Conservation (phyloP, 1,139 yeast species). For the Saccharomyces uvarum region DNA sequence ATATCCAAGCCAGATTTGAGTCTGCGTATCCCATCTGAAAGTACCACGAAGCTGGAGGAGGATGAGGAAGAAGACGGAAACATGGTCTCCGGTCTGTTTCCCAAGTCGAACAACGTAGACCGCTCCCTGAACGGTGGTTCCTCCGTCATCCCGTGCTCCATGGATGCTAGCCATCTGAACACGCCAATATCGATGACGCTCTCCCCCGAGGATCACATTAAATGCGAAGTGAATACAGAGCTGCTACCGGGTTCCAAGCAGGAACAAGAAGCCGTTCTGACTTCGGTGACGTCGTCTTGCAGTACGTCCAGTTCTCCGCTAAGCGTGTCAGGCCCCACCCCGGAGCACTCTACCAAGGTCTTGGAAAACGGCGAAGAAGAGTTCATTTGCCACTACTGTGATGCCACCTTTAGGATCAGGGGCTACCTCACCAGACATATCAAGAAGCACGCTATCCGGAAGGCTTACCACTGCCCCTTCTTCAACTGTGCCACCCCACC, state of each 20-base stretch:
- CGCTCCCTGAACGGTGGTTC: background rate
- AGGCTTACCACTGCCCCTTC: slow-evolving; percentile 89
- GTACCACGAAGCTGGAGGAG: background rate
- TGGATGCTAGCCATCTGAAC: background rate
- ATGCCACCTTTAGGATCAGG: slow-evolving; percentile 71
- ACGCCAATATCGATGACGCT: background rate
- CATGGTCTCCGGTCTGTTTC: background rate
- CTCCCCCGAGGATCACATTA: background rate
- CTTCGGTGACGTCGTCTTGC: background rate
- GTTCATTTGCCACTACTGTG: slow-evolving; percentile 57
- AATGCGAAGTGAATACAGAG: background rate
- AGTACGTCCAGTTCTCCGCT: background rate
- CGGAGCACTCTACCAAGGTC: background rate
- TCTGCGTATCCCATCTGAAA: background rate
- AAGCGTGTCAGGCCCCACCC: background rate
- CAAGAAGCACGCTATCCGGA: slow-evolving; percentile 77
- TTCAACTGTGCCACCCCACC: slow-evolving; percentile 41
- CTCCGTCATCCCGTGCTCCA: background rate
- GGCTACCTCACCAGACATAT: slow-evolving; percentile 90
- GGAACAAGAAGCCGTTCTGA: background rate
- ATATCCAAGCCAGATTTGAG: background rate
- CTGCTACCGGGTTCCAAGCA: background rate
- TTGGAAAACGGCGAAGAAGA: background rate
- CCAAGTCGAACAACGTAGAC: background rate
- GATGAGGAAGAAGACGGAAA: background rate